Conservation (phyloP, 2,329 filamentous ascomycete species). For the Colletotrichum godetiae region DNA sequence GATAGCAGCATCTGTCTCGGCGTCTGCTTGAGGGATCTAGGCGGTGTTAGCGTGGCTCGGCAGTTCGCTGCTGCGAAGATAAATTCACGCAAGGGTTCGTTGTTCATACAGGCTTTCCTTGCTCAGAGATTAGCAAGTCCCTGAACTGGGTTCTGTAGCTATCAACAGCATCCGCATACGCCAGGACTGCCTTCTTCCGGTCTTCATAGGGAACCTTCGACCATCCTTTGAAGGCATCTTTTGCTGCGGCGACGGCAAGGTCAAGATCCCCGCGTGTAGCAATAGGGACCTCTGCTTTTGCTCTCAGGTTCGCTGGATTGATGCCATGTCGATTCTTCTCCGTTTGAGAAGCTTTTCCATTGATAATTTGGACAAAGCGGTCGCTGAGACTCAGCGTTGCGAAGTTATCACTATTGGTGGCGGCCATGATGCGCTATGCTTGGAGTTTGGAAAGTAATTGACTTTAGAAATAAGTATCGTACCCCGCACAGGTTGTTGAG, state of each 20-base stretch:
- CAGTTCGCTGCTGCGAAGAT: neutral
- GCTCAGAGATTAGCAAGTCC: conserved; percentile 41
- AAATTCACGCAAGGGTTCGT: too few species aligned
- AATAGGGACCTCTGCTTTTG: conserved; percentile 51
- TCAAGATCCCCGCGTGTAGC: conserved; percentile 44
- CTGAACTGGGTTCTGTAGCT: conserved; percentile 36
- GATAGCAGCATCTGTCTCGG: conserved; percentile 40
- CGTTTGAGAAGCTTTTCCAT: conserved; percentile 57
- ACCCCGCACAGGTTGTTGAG: too few species aligned
- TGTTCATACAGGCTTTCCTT: conserved; percentile 43
- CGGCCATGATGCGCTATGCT: too few species aligned
- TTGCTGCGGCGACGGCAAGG: conserved; percentile 42
- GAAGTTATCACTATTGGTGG: too few species aligned
- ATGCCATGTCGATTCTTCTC: conserved; percentile 57
- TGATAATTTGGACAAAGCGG: conserved; percentile 47
- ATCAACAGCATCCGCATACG: conserved; percentile 42
- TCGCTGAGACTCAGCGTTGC: neutral
- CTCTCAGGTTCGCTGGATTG: conserved; percentile 61
- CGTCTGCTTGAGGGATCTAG: conserved; percentile 37
- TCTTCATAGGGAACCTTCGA: conserved; percentile 40
- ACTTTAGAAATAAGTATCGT: too few species aligned
- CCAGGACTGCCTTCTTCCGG: conserved; percentile 38
- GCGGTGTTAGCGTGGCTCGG: neutral
- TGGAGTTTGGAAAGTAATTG: too few species aligned
- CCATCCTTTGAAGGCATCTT: conserved; percentile 44